Conservation (phyloP, 2,329 filamentous ascomycete species). For the Sarocladium oryzae region DNA sequence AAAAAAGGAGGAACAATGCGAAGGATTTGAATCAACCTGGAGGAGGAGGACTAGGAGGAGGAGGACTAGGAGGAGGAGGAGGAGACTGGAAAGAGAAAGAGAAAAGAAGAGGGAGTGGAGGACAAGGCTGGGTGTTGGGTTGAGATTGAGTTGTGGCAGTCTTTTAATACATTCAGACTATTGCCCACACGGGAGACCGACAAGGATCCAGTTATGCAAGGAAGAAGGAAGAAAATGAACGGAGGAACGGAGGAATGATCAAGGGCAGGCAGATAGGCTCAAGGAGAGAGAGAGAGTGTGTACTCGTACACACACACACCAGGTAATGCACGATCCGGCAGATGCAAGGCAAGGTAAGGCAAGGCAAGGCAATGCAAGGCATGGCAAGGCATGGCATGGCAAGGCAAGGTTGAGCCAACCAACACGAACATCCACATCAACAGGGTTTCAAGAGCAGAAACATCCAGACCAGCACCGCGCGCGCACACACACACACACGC, state of each 20-base stretch:
- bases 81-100: constrained; percentile 5
- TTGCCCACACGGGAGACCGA: too few relatives aligned
- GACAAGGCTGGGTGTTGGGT: not conserved
- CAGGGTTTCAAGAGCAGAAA: not conserved
- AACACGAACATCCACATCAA: not conserved
- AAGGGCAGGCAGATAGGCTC: too few relatives aligned
- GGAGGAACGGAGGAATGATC: too few relatives aligned
- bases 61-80: too few relatives aligned
- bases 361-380: not conserved
- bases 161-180: constrained; percentile 6
- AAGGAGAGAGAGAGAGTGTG: too few relatives aligned
- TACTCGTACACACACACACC: too few relatives aligned
- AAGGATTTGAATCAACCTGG: constrained; percentile 8
- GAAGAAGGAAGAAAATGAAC: too few relatives aligned
- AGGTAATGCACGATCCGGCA: too few relatives aligned
- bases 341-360: not conserved
- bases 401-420: not conserved
- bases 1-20: constrained; percentile 18
- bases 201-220: too few relatives aligned
- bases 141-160: not conserved
- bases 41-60: constrained; percentile 6
- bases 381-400: not conserved
- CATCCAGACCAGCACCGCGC: not conserved
- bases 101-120: not conserved
- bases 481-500: not conserved